Conservation (phyloP, 1,284 basidiomycete genomes). For the Inonotus hispidus region DNA sequence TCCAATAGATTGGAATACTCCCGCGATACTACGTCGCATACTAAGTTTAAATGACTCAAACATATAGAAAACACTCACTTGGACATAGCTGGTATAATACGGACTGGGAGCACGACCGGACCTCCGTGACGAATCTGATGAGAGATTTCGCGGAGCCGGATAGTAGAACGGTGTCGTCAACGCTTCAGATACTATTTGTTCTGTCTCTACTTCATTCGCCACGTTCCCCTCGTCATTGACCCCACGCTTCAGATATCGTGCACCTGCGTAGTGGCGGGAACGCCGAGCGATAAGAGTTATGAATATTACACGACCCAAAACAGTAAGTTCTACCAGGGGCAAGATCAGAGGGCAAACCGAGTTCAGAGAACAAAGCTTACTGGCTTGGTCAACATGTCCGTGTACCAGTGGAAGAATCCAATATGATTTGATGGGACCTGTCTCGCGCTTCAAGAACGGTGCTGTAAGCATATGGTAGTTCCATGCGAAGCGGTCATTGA, state of each 20-base stretch:
- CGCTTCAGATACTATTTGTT: conserved; percentile 96
- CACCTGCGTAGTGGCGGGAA: conserved; percentile 94
- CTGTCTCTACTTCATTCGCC: conserved; percentile 98
- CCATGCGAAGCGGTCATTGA: conserved; percentile 94
- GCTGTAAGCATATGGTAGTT: conserved; percentile 87
- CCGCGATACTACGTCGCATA: conserved; percentile 68
- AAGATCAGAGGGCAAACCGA: neutral
- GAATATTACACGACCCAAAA: conserved; percentile 88
- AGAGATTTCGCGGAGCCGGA: conserved; percentile 37
- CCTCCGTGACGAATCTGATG: conserved; percentile 20
- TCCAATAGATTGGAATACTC: conserved; percentile 95
- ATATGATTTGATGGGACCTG: conserved; percentile 51
- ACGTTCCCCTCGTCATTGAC: conserved; percentile 97
- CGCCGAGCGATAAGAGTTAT: conserved; percentile 92
- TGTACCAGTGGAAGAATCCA: conserved; percentile 95
- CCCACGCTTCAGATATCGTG: conserved; percentile 91
- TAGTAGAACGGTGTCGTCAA: conserved; percentile 88
- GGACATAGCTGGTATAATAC: conserved; percentile 92
- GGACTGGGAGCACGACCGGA: conserved; percentile 59
- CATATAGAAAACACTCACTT: conserved; percentile 38
- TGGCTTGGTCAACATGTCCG: conserved; percentile 97
- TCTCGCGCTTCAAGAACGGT: conserved; percentile 42
- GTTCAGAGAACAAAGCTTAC: conserved; percentile 43
- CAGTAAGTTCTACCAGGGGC: conserved; percentile 68
- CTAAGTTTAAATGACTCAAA: neutral